Conservation (phyloP, 1,284 basidiomycete genomes). For the Thecaphora thlaspeos region DNA sequence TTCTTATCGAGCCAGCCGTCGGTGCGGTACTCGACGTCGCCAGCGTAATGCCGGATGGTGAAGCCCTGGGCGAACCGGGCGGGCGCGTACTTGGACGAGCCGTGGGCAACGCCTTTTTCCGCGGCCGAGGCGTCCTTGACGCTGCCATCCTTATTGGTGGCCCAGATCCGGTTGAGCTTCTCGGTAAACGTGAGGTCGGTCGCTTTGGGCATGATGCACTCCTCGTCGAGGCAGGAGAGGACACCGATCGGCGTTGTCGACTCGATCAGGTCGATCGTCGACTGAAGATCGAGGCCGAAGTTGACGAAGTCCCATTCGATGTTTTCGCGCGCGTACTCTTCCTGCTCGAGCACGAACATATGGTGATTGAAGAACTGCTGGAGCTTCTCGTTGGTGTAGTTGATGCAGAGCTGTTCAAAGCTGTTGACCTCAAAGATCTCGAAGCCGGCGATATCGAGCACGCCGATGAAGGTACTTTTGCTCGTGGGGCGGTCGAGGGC, state of each 20-base stretch:
- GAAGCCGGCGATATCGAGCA: conserved; percentile 98
- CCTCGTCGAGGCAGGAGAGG: conserved; percentile 90
- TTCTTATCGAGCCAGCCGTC: conserved; percentile 99
- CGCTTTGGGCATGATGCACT: conserved; percentile 99
- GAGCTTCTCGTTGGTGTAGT: conserved; percentile 77
- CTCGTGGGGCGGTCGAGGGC: conserved; percentile 84
- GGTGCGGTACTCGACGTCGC: conserved; percentile 92
- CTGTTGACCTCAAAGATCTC: conserved; percentile 71
- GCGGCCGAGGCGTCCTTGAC: conserved; percentile 40
- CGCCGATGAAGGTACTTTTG: conserved; percentile 95
- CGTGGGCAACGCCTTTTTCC: conserved; percentile 57
- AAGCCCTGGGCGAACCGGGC: conserved; percentile 89
- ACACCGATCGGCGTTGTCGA: conserved; percentile 74
- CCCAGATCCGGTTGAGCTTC: conserved; percentile 66
- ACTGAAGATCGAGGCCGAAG: conserved; percentile 95
- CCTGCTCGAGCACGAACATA: conserved; percentile 99
- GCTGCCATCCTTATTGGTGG: conserved; percentile 45
- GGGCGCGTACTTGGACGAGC: conserved; percentile 72
- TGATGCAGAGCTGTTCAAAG: conserved; percentile 98
- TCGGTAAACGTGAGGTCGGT: conserved; percentile 92
- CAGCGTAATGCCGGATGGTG: conserved; percentile 93
- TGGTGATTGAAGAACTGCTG: conserved; percentile 76
- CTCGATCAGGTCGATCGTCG: conserved; percentile 98
- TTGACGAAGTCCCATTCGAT: conserved; percentile 99
- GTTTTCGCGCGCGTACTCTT: conserved; percentile 93